These are phyloP conservation scores for Vanderwaltozyma yarrowii DNA, from an alignment of 805 yeast species.

Conservation along the genomic window DNA sequence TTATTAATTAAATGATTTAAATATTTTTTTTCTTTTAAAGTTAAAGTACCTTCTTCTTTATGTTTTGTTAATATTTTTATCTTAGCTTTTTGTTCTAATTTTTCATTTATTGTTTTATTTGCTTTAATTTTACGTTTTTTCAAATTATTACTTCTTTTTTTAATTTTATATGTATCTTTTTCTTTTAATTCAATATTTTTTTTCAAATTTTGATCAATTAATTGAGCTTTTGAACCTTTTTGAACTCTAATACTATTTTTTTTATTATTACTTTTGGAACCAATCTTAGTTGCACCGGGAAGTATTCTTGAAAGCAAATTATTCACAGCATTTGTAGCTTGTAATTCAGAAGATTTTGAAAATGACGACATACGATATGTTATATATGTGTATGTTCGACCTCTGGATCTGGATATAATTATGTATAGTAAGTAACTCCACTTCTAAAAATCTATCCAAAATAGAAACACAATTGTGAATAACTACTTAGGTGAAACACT, in stretches of 20 bases:
- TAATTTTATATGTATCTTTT: constrained; percentile 27
- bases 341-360: constrained; percentile 26
- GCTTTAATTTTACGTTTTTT: constrained; percentile 23
- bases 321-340: constrained; percentile 35
- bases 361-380: constrained; percentile 7
- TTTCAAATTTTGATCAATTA: constrained; percentile 30
- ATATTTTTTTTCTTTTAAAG: constrained; percentile 28
- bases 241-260: constrained; percentile 2
- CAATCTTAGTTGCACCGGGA: constrained; percentile 29
- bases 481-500: too few species aligned
- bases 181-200: constrained; percentile 27
- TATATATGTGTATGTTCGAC: too few species aligned
- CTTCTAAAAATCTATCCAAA: too few species aligned
- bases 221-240: constrained; percentile 30
- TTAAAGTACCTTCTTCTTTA: constrained; percentile 22
- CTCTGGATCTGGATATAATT: background rate
- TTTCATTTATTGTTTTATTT: constrained; percentile 11
- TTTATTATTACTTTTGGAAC: constrained; percentile 4
- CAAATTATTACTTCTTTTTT: constrained; percentile 27
- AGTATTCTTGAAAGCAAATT: constrained; percentile 30
- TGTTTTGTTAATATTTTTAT: constrained; percentile 29
- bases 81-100: constrained; percentile 26
- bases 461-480: too few species aligned
- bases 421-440: too few species aligned
- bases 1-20: constrained; percentile 28